Evolutionary conservation across 805 yeast genomes (phyloP).

Genomic region (Saturnispora mendoncae): DNA sequence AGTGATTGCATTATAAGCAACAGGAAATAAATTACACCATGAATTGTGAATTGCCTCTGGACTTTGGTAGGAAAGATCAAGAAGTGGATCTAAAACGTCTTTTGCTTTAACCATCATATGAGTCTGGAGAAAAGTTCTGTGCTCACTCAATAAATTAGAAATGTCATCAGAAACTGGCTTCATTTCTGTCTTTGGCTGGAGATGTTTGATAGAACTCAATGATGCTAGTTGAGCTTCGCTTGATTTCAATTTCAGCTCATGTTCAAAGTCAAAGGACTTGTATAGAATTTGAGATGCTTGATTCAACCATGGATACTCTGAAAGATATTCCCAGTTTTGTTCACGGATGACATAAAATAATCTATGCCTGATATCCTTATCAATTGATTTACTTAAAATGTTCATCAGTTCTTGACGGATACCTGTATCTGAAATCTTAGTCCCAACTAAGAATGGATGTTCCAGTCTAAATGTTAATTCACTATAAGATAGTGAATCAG

Average conservation of each 20-base stretch:
- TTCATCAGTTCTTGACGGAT: slow-evolving; percentile 72
- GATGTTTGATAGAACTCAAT: slow-evolving; percentile 36
- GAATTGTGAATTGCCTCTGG: slow-evolving; percentile 70
- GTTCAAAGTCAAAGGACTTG: slow-evolving; percentile 58
- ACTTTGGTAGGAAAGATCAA: slow-evolving; percentile 75
- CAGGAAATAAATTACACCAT: slow-evolving; percentile 81
- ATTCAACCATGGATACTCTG: slow-evolving; percentile 90
- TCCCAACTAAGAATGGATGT: slow-evolving; percentile 92
- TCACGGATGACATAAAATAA: slow-evolving; percentile 83
- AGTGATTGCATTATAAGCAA: slow-evolving; percentile 65
- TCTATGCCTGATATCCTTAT: slow-evolving; percentile 67
- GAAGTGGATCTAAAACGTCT: slow-evolving; percentile 60
- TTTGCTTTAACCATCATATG: slow-evolving; percentile 38
- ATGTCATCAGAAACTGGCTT: slow-evolving; percentile 14
- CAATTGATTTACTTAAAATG: slow-evolving; percentile 70
- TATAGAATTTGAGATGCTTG: slow-evolving; percentile 84
- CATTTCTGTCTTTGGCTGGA: slow-evolving; percentile 17
- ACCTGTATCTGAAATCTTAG: slow-evolving; percentile 66
- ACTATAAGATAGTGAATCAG: slow-evolving; percentile 64
- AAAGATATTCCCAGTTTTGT: slow-evolving; percentile 93
- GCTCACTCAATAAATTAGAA: slow-evolving; percentile 17
- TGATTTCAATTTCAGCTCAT: slow-evolving; percentile 36
- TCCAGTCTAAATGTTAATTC: slow-evolving; percentile 93
- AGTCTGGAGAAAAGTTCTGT: slow-evolving; percentile 19
- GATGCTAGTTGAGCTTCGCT: slow-evolving; percentile 48